Conservation (phyloP, 1,284 basidiomycete genomes). For the Tilletia indica region DNA sequence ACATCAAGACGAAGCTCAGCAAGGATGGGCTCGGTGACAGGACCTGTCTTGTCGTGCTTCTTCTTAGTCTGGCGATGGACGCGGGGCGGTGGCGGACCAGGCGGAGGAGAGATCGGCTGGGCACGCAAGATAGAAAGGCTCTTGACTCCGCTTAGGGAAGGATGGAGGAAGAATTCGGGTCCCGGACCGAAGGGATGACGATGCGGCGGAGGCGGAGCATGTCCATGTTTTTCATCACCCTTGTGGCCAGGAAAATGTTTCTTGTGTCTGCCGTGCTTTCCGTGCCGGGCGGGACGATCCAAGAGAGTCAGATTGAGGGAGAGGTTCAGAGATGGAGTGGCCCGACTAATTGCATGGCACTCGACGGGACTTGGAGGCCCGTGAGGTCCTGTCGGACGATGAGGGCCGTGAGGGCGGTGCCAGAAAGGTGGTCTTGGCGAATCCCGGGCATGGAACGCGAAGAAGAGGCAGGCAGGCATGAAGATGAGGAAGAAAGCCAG, state of each 20-base stretch:
- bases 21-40: background rate
- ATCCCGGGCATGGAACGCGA: no score
- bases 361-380: background rate
- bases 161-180: background rate
- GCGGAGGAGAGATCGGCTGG: background rate
- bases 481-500: no score
- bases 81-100: background rate
- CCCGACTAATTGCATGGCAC: background rate
- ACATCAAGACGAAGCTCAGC: background rate
- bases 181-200: background rate
- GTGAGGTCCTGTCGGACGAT: background rate
- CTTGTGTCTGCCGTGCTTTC: no score
- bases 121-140: background rate
- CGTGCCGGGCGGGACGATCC: background rate
- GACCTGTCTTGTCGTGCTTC: background rate
- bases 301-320: background rate
- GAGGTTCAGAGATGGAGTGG: slow-evolving; percentile 1
- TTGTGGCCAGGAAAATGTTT: no score
- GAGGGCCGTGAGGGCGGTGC: background rate
- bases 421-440: background rate
- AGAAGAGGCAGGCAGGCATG: no score
- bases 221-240: background rate
- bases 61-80: background rate
- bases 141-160: background rate
- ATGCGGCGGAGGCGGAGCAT: background rate